Conservation (phyloP, 2,329 filamentous ascomycete genomes). For the Colletotrichum godetiae region DNA sequence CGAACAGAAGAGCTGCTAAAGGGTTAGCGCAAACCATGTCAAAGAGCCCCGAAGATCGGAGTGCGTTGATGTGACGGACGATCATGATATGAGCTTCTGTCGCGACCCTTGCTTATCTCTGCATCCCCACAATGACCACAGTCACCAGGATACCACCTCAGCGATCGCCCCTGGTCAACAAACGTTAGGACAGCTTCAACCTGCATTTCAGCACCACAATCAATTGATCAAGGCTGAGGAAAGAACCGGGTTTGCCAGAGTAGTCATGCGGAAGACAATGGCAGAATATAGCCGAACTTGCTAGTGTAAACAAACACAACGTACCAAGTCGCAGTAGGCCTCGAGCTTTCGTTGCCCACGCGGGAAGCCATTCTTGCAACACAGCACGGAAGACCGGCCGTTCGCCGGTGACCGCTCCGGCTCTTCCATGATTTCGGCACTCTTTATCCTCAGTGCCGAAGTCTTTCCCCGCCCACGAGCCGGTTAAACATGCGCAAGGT, state of each 20-base stretch:
- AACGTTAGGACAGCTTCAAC: not conserved
- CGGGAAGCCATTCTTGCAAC: conserved; percentile 2
- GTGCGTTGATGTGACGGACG: not conserved
- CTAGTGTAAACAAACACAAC: not conserved
- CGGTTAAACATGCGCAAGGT: not conserved
- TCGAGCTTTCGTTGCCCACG: not conserved
- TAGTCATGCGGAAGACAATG: not conserved
- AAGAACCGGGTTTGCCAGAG: not conserved
- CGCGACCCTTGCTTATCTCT: conserved; percentile 33
- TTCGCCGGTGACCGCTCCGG: not conserved
- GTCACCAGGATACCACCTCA: not conserved
- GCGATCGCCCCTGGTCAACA: not conserved
- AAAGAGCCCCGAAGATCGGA: conserved; percentile 10
- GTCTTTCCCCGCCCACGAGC: not conserved
- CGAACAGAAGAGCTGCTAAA: not conserved
- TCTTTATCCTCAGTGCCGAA: not conserved
- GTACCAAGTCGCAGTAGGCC: no score
- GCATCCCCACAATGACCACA: not conserved
- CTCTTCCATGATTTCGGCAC: not conserved
- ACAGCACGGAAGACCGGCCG: not conserved
- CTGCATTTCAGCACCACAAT: not conserved
- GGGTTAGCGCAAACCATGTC: not conserved
- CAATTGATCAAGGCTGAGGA: not conserved
- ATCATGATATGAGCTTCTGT: not conserved
- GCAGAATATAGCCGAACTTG: not conserved